These are phyloP conservation scores for Moricandia arvensis DNA, from an alignment of 345 rosid species.

Conservation along the genomic window DNA sequence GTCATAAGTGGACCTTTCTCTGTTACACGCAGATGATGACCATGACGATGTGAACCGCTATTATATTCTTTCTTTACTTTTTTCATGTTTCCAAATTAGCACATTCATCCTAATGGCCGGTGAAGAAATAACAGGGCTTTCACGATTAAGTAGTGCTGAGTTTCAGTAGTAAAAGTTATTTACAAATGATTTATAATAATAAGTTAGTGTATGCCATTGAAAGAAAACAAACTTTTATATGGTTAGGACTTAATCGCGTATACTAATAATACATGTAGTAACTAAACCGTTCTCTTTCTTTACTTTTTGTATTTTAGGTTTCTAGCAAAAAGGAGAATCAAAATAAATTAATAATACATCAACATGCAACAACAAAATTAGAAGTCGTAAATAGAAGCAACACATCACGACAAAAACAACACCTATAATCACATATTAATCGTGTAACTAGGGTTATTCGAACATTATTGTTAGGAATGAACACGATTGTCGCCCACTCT, in stretches of 20 bases:
- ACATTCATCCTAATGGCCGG: conserved; percentile 27
- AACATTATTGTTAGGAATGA: too few relatives aligned
- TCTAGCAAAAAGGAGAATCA: too few relatives aligned
- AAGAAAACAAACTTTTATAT: not conserved
- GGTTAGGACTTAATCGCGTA: not conserved
- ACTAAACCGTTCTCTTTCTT: too few relatives aligned
- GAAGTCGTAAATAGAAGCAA: too few relatives aligned
- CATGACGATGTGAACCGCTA: conserved; percentile 12
- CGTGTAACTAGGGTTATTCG: too few relatives aligned
- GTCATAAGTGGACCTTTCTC: conserved; percentile 25
- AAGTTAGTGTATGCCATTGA: not conserved
- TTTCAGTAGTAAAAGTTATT: not conserved
- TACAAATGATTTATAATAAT: not conserved
- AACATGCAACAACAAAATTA: too few relatives aligned
- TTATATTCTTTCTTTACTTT: not conserved
- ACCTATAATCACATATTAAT: too few relatives aligned
- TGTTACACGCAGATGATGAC: not conserved
- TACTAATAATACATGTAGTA: too few relatives aligned
- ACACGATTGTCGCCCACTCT: too few relatives aligned
- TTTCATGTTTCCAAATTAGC: conserved; percentile 12
- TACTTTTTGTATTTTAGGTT: too few relatives aligned
- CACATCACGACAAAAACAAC: too few relatives aligned
- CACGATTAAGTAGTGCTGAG: not conserved
- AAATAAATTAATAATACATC: too few relatives aligned
- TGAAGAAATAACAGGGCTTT: not conserved